Base-by-base conservation (phyloP, 2,329 filamentous ascomycete genomes). In the Alternaria gansuensis region DNA sequence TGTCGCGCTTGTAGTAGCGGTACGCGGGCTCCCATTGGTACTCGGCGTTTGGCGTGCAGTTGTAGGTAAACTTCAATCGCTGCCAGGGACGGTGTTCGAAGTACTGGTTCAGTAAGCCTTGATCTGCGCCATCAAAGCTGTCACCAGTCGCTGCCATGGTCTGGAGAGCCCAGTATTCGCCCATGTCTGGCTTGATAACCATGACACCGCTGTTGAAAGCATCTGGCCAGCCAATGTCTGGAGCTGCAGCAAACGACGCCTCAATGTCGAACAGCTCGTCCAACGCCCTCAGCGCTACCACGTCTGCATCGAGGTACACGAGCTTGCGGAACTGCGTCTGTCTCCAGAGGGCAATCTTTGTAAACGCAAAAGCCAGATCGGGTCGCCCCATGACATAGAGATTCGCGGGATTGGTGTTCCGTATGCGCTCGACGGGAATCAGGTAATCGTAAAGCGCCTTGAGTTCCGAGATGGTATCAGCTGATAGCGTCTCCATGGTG, bases 11-110 rank as follows among this genome's bases (percentile, higher is more conserved):
- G 77, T 96, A 96, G 82, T 98, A 92, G 65, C 88, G 87, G 79
- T 96, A 99, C 51, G 95, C 95, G 11, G 95, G 95, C 55, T 97
- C 85, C 79, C 98, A 99, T 80, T 99, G 95, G 81, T 99, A 99
- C 77, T 97, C 93, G 24, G 90, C 93, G 63, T 92, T 97, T 1
- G 95, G 95, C 0, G 95, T 99, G 78, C 95, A 95, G 77, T 99
- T 99, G 83, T 98, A 99, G 50, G 89, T 90, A 79, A 99, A 99
- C 79, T 91, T 93, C 73, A 99, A 80, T 66, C 93, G 88, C 78
- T 97, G 89, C 86, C 89, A 97, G 60, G 85, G 77, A 48, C 77
- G 86, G 75, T 89, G 83, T 79, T 90, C 85, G 80, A 95, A 99
- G 79, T 98, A 90, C 84, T 96, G 93, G 77, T 99, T 99, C 68